phyloP scores from a whole-genome alignment of 108 stramenopile species.

The Nitzschia palea region DNA sequence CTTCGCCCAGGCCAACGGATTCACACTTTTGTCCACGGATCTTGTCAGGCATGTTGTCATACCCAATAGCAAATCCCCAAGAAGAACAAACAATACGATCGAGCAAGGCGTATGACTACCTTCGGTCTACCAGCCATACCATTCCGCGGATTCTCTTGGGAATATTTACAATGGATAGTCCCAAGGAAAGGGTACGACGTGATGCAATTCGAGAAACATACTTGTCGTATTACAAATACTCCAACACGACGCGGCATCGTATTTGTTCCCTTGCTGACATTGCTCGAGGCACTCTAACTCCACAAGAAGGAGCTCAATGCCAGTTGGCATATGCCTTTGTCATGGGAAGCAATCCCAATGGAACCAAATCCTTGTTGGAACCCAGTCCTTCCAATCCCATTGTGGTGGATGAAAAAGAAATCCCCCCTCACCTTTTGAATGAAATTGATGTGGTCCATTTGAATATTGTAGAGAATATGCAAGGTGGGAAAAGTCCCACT shows the following conservation, averaged over 20 bases:
- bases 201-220: background rate
- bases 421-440: too few species aligned
- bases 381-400: background rate
- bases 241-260: conserved; percentile 6
- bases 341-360: background rate
- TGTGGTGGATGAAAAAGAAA: background rate
- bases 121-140: too few species aligned
- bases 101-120: too few species aligned
- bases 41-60: too few species aligned
- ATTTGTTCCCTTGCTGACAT: conserved; percentile 17
- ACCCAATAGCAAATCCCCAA: too few species aligned
- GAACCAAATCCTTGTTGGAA: background rate
- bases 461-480: conserved; percentile 19
- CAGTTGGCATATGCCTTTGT: conserved; percentile 16
- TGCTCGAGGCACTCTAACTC: too few species aligned
- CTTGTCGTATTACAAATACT: background rate
- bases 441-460: conserved; percentile 16
- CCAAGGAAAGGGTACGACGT: background rate
- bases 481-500: conserved; percentile 22
- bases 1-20: too few species aligned
- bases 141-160: conserved; percentile 6
- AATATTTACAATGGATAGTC: conserved; percentile 14
- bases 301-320: background rate
- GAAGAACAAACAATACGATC: too few species aligned
- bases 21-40: too few species aligned